Base-by-base conservation (phyloP, 192 early-diverging fungal species). In the Podila clonocystis region DNA sequence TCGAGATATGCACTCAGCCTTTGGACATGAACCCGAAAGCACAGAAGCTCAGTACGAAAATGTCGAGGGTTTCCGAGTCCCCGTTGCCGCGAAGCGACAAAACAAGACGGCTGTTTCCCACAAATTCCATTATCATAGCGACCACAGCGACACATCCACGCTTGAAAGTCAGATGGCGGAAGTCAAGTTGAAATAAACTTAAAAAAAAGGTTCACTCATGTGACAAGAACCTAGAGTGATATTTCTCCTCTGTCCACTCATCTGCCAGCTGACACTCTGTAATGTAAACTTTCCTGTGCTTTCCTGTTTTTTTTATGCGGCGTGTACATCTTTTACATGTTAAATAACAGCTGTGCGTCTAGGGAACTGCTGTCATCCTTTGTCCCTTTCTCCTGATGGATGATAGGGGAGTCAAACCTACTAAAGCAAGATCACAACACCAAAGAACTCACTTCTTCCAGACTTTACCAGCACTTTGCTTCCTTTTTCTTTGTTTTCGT, bases 51-150 rank as follows among this genome's bases (percentile, higher is more conserved):
- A 62, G 17, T 45, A 74, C 31, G 74, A 76, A 4, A 24, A 15
- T 31, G 62, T 80, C 5, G 77, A 80, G n/a, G 77, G 77, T 2
- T 80, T 63, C 63, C 65, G 60, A 20, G 70, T 80, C 19, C 68
- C 68, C 11, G 48, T 34, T 26, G 22, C 52, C n/a, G 6, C 52
- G 22, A 55, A 26, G 6, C 20, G 20, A 20, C 58, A 50, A 29
- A 60, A 38, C 50, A 58, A 57, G 31, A 48, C 62, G 33, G 30
- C n/a, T 22, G 12, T 64, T 4, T 26, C 65, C 60, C 8, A 45
- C 34, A 49, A 50, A 26, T 26, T 45, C 52, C 24, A 45, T 24
- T 17, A 33, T 15, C 57, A 31, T 15, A 8, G 11, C 22, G 28
- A 31, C 5, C 57, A 31, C 9, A 8, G 11, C 22, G 28, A 31